Conservation (phyloP, 768 basidiomycete species). For the Amanita pseudoporphyria region DNA sequence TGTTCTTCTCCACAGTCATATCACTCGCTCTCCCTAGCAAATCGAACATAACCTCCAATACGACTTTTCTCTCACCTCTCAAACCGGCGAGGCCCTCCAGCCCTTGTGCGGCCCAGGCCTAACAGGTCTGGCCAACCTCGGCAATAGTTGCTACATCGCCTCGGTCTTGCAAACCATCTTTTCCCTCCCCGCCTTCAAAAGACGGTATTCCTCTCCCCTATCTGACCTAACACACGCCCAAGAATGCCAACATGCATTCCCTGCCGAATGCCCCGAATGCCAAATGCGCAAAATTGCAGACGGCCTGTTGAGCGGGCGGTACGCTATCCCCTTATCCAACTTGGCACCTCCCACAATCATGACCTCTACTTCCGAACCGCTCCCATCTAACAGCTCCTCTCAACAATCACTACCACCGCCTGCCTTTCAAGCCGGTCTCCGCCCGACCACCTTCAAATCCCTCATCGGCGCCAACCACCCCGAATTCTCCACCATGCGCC, state of each 20-base stretch:
- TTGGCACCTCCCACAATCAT: too few relatives aligned
- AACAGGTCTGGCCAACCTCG: conserved; percentile 87
- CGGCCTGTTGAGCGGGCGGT: conserved; percentile 87
- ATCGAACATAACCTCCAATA: conserved; percentile 94
- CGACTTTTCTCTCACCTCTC: conserved; percentile 84
- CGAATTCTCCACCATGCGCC: conserved; percentile 93
- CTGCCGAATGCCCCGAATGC: conserved; percentile 87
- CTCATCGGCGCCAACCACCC: conserved; percentile 88
- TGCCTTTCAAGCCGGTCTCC: conserved; percentile 77
- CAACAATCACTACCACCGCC: too few relatives aligned
- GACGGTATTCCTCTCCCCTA: conserved; percentile 47
- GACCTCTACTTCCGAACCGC: background rate
- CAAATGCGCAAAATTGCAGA: conserved; percentile 91
- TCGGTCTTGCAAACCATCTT: conserved; percentile 86
- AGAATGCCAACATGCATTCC: conserved; percentile 55
- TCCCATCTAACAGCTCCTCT: conserved; percentile 4
- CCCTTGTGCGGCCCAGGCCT: conserved; percentile 84
- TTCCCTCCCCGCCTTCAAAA: conserved; percentile 66
- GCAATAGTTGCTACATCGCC: conserved; percentile 98
- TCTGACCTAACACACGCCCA: conserved; percentile 58
- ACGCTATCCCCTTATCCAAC: conserved; percentile 64
- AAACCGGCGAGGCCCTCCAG: conserved; percentile 79
- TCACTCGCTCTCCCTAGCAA: conserved; percentile 43
- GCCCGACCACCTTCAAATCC: conserved; percentile 76
- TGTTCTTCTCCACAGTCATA: background rate